phyloP scores from a whole-genome alignment of 495 filamentous ascomycete species.

The Immersiella caudata region DNA sequence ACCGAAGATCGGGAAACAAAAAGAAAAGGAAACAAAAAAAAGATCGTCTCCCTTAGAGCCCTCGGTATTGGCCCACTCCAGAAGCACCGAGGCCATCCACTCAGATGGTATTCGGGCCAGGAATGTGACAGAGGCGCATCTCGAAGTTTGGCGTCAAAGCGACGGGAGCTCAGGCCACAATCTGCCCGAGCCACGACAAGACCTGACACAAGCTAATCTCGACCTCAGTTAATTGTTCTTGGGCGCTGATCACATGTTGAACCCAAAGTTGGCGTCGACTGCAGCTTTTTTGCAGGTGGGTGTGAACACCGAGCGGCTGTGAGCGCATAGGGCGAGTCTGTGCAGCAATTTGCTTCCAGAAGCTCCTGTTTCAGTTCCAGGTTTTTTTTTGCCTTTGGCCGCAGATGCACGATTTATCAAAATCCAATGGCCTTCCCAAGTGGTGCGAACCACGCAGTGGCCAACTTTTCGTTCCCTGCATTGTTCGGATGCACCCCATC shows the following conservation, averaged over 20 bases:
- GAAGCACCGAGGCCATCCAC: neutral
- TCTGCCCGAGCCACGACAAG: neutral
- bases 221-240: neutral
- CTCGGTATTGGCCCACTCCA: neutral
- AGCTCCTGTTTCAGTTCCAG: neutral
- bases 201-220: neutral
- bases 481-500: constrained; percentile 54
- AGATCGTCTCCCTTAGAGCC: neutral
- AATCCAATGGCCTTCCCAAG: neutral
- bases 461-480: constrained; percentile 4
- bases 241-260: neutral
- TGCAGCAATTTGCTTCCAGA: neutral
- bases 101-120: no score
- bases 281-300: neutral
- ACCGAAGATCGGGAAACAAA: neutral
- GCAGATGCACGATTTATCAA: neutral
- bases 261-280: neutral
- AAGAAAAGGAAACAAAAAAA: neutral
- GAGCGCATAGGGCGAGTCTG: neutral
- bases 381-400: neutral
- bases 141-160: neutral
- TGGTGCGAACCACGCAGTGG: neutral
- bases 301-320: neutral
- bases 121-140: no score
- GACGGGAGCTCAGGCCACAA: neutral